A percentile compares a stretch with the other conserved stretches of the same genome.
These are phyloP conservation scores for Aegilops tauschii DNA, from an alignment of 176 grass and related monocot genomes.

Conservation along the genomic window DNA sequence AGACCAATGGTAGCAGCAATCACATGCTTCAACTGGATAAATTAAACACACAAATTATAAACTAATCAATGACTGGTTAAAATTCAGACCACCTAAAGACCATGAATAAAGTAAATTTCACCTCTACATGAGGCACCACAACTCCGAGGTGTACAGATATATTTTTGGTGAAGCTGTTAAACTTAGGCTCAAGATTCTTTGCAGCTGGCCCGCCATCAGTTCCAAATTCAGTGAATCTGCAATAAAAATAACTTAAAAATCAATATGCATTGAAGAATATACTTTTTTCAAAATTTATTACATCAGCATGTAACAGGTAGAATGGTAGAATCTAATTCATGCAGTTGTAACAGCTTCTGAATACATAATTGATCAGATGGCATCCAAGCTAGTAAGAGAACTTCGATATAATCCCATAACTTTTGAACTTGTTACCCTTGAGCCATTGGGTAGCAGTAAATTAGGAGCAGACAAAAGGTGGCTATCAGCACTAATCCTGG, in stretches of 20 bases:
- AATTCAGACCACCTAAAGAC: neutral
- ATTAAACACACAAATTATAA: constrained; percentile 11
- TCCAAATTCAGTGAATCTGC: constrained; percentile 84
- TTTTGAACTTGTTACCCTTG: neutral
- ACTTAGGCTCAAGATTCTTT: constrained; percentile 75
- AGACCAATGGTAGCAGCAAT: constrained; percentile 65
- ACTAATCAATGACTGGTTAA: neutral
- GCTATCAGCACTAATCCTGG: neutral
- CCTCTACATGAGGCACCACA: constrained; percentile 65
- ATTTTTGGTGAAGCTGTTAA: constrained; percentile 58
- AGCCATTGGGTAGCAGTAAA: neutral
- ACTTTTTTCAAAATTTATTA: neutral
- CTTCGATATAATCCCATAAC: neutral
- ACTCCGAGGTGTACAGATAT: constrained; percentile 59
- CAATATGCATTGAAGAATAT: neutral
- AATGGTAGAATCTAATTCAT: neutral
- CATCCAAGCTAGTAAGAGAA: neutral
- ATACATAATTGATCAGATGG: neutral
- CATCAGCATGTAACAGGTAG: neutral
- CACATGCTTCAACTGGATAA: constrained; percentile 75
- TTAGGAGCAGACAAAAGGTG: neutral
- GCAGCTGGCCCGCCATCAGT: constrained; percentile 81
- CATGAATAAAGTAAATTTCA: constrained; percentile 25
- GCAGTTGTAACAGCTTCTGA: neutral
- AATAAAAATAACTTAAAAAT: neutral